Percentiles rank a stretch among this genome's conserved stretches.
Conservation (phyloP, 2,329 filamentous ascomycete species). For the Magnaporthiopsis poae region DNA sequence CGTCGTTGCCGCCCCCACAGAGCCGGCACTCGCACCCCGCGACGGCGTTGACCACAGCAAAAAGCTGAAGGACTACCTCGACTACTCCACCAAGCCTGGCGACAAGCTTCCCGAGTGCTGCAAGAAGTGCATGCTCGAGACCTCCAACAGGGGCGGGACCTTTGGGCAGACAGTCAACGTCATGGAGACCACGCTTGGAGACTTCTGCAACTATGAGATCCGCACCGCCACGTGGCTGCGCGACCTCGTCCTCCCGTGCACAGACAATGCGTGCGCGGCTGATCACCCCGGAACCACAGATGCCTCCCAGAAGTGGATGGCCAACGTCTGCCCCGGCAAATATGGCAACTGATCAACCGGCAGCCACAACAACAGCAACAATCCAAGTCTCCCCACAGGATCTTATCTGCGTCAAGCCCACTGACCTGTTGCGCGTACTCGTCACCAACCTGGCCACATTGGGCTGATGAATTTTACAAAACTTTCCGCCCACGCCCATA, state of each 20-base stretch:
- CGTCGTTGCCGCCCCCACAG: background rate
- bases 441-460: constrained; percentile 22
- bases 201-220: background rate
- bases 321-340: background rate
- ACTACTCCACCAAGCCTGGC: background rate
- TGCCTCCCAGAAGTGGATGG: background rate
- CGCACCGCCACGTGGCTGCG: background rate
- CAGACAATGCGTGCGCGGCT: background rate
- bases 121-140: background rate
- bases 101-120: background rate
- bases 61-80: background rate
- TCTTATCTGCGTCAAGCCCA: too few species aligned
- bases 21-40: too few species aligned
- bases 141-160: background rate
- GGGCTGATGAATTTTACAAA: constrained; percentile 57
- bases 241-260: background rate
- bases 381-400: too few species aligned
- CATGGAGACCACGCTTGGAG: background rate
- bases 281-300: background rate
- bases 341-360: background rate
- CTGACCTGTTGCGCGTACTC: too few species aligned
- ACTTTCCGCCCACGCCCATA: constrained; percentile 57
- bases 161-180: background rate
- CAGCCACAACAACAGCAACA: too few species aligned
- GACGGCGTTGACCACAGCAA: background rate